phyloP scores from a whole-genome alignment of 176 grass and related monocot species.

The Avena atlantica region DNA sequence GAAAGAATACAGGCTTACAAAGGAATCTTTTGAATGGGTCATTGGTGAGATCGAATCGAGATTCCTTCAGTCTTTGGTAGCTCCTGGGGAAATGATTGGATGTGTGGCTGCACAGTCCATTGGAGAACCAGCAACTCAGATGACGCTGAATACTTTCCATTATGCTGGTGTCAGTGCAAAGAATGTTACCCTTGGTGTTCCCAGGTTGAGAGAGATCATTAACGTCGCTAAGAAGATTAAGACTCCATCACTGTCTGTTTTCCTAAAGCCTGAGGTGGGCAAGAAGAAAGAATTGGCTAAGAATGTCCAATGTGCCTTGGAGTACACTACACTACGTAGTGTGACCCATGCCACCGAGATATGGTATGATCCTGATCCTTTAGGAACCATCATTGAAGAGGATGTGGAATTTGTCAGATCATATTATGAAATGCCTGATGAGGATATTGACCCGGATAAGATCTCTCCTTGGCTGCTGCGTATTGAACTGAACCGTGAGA shows the following conservation, averaged over 20 bases:
- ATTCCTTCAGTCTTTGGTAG: conserved; percentile 92
- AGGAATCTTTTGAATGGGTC: conserved; percentile 99
- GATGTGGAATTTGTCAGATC: conserved; percentile 94
- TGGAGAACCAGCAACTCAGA: conserved; percentile 96
- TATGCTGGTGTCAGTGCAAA: conserved; percentile 99
- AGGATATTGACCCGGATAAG: conserved; percentile 89
- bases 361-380: conserved; percentile 96
- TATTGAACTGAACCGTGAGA: conserved; percentile 96
- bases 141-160: conserved; percentile 97
- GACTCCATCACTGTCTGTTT: conserved; percentile 93
- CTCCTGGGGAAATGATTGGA: conserved; percentile 98
- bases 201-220: conserved; percentile 95
- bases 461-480: conserved; percentile 95
- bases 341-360: conserved; percentile 98
- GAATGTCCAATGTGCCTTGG: conserved; percentile 98
- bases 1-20: conserved; percentile 90
- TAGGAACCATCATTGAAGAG: conserved; percentile 92
- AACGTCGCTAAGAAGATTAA: conserved; percentile 99
- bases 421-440: conserved; percentile 99
- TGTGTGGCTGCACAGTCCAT: conserved; percentile 99
- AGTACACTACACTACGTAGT: conserved; percentile 93
- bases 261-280: conserved; percentile 80
- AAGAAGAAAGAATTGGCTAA: conserved; percentile 90
- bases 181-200: conserved; percentile 99
- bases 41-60: conserved; percentile 95